Percentiles rank a stretch among this genome's conserved stretches.
Evolutionary conservation across 2,329 filamentous ascomycete species (phyloP).

Genomic region (Microdochium bolleyi): DNA sequence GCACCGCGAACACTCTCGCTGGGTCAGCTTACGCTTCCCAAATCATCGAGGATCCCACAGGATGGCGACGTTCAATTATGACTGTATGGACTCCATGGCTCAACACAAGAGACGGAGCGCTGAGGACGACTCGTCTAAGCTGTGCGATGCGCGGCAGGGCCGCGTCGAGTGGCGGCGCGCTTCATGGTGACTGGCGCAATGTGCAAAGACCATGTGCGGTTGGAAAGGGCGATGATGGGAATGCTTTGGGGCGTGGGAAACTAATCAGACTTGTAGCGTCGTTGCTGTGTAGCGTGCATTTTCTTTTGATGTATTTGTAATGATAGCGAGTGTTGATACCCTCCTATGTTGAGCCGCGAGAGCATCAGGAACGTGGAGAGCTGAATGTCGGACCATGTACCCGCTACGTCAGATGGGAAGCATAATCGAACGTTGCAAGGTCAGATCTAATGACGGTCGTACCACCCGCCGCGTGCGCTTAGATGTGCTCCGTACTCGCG

Average conservation of each 20-base stretch:
- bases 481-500: no score
- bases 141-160: no score
- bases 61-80: conserved; percentile 18
- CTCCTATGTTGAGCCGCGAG: no score
- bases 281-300: not conserved
- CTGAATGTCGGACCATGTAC: no score
- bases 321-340: not conserved
- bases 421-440: no score
- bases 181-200: no score
- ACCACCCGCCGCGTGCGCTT: no score
- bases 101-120: not conserved
- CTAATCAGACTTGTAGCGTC: not conserved
- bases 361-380: no score
- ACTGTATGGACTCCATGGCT: conserved; percentile 15
- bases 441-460: no score
- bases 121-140: not conserved
- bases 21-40: conserved; percentile 47
- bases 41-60: conserved; percentile 16
- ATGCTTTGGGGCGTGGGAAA: not conserved
- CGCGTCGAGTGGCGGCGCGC: no score
- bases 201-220: not conserved
- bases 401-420: no score
- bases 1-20: conserved; percentile 58
- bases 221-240: not conserved
- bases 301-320: not conserved